Percentiles rank a stretch among this genome's conserved stretches.
Conservation (phyloP, 176 grass and related monocot genomes). For the Microstegium vimineum region DNA sequence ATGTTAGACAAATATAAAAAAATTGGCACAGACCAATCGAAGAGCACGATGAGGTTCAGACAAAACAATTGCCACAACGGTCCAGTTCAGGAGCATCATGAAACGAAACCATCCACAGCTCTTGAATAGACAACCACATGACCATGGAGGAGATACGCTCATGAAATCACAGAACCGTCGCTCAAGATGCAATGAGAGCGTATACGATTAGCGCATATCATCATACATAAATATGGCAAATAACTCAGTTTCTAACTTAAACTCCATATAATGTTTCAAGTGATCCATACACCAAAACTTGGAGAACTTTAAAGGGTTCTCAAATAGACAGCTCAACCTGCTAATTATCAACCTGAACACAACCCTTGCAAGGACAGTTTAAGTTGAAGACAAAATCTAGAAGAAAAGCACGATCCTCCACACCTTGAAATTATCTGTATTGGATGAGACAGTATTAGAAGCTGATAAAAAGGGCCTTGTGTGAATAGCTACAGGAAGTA, state of each 20-base stretch:
- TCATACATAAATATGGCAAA: not conserved
- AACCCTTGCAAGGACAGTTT: conserved; percentile 1
- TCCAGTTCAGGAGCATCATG: not conserved
- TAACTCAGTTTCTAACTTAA: conserved; percentile 1
- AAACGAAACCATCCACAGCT: not conserved
- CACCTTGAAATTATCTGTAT: conserved; percentile 23
- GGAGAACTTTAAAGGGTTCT: conserved; percentile 8
- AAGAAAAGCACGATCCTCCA: not conserved
- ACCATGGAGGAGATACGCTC: not conserved
- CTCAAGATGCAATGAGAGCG: not conserved
- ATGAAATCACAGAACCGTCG: not conserved
- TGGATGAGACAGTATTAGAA: not conserved
- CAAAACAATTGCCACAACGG: too few relatives aligned
- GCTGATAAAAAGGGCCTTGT: not conserved
- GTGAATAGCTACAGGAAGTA: not conserved
- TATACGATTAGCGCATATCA: not conserved
- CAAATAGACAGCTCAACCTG: not conserved
- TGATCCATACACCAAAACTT: conserved; percentile 18
- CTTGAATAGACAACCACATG: not conserved
- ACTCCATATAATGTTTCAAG: conserved; percentile 13
- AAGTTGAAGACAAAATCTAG: conserved; percentile 21
- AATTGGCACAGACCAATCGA: too few relatives aligned
- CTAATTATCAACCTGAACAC: not conserved
- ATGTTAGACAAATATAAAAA: too few relatives aligned
- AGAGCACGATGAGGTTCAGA: too few relatives aligned